Evolutionary conservation across 805 yeast species (phyloP), one percentile per base, ranked within the genome.

Genomic region (Starmerella floris): DNA sequence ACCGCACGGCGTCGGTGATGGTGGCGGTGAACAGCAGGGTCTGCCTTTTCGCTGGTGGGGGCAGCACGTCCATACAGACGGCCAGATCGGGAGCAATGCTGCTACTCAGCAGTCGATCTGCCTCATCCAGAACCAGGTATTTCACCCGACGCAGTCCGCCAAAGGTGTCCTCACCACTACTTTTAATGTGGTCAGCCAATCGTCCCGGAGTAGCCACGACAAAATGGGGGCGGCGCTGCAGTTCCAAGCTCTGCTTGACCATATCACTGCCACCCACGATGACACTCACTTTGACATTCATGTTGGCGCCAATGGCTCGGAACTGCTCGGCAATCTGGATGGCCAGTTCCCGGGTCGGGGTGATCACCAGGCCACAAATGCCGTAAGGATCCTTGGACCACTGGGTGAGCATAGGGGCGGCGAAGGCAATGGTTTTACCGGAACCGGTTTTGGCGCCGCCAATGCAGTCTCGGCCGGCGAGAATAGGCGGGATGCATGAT

Each of bases 381-480:
- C 96, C 98, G 60, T 73, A 73, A 1, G 98, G 98, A 59, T 91
- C 97, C 51, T 79, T 81, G 0, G 96, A 82, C 95, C 97, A 91
- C 56, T 79, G 71, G 1, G 94, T 76, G 43, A 91, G 66, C 83
- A 91, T 88, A 2, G 98, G 98, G n/a, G 84, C 93, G 1, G 88
- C 97, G 69, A 91, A 91, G 1, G 97, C 95, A 20, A 91, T 77
- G 1, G 98, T 91, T 59, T 91, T 91, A 72, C 98, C 98, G 16
- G 94, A 79, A 62, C 98, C 98, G 0, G 98, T 91, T 60, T 82
- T 82, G 26, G 98, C 98, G 34, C 98, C 98, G 40, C 98, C 99
- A 40, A 91, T 88, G 62, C 95, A 87, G 60, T 87, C 95, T 52
- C 77, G 72, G 6, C 94, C 96, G 33, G 67, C 68, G 30, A 91